Conservation (phyloP, 371 early-diverging fungal species). For the Mortierella sp. region DNA sequence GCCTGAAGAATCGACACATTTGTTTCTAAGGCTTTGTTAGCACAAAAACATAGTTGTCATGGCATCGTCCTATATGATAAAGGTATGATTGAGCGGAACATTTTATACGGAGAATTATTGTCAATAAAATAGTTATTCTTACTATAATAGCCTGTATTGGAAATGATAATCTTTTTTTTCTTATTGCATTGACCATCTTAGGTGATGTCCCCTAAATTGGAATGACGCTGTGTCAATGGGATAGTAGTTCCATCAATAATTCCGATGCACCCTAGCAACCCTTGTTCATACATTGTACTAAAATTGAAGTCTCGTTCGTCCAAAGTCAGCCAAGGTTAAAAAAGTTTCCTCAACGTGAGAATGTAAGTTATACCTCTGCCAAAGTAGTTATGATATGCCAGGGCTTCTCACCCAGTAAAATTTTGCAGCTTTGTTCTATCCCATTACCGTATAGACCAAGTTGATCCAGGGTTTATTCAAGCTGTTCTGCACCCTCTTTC, state of each 20-base stretch:
- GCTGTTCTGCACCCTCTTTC: slow-evolving; percentile 3
- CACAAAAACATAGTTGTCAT: too few relatives aligned
- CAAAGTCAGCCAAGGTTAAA: slow-evolving; percentile 1
- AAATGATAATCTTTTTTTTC: neutral
- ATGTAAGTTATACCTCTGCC: neutral
- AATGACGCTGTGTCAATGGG: slow-evolving; percentile 6
- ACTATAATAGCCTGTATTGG: slow-evolving; percentile 3
- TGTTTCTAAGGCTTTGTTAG: too few relatives aligned
- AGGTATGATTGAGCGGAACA: too few relatives aligned
- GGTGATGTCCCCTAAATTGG: neutral
- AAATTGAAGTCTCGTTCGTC: neutral
- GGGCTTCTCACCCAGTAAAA: neutral
- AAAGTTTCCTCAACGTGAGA: neutral
- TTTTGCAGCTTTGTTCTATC: neutral
- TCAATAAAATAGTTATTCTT: too few relatives aligned
- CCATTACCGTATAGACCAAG: slow-evolving; percentile 11
- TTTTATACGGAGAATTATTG: too few relatives aligned
- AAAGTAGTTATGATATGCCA: neutral
- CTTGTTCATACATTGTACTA: neutral
- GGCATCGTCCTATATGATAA: neutral
- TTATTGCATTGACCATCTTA: slow-evolving; percentile 14
- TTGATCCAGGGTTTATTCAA: slow-evolving; percentile 2
- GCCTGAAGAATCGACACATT: too few relatives aligned
- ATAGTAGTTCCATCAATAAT: slow-evolving; percentile 17
- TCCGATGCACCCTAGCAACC: slow-evolving; percentile 4